These are phyloP conservation scores for Candida tibetensis DNA, from an alignment of 805 yeast species.

Conservation along the genomic window DNA sequence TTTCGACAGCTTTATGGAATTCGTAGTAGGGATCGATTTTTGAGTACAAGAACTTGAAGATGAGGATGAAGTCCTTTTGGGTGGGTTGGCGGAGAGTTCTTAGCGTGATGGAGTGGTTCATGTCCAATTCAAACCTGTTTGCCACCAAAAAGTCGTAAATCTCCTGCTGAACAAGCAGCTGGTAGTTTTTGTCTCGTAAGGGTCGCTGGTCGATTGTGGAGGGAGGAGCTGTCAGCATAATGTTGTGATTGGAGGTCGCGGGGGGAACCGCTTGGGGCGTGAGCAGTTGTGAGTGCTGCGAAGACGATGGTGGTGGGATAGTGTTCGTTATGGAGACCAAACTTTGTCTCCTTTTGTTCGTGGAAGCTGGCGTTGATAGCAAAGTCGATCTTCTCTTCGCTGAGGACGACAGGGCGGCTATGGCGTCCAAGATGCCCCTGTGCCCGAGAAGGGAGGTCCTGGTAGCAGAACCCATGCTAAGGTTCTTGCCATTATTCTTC, in stretches of 20 bases:
- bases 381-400: constrained; percentile 30
- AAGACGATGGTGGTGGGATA: constrained; percentile 14
- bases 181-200: constrained; percentile 68
- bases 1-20: constrained; percentile 66
- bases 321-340: constrained; percentile 6
- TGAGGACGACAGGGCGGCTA: constrained; percentile 3
- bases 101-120: constrained; percentile 63
- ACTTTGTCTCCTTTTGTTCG: constrained; percentile 24
- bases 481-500: constrained; percentile 16
- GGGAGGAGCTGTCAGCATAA: constrained; percentile 4
- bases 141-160: constrained; percentile 60
- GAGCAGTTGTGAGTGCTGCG: constrained; percentile 17
- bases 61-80: constrained; percentile 75
- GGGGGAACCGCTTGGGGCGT: constrained; percentile 10
- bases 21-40: constrained; percentile 76
- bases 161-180: constrained; percentile 61
- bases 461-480: constrained; percentile 22
- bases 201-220: constrained; percentile 64
- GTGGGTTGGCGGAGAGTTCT: constrained; percentile 75
- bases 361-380: constrained; percentile 34
- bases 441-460: constrained; percentile 20
- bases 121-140: constrained; percentile 71
- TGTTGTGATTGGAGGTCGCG: constrained; percentile 6
- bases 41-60: constrained; percentile 77
- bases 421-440: constrained; percentile 14